Evolutionary conservation across 148 eudicot species (phyloP).

Genomic region (Limonium bicolor): DNA sequence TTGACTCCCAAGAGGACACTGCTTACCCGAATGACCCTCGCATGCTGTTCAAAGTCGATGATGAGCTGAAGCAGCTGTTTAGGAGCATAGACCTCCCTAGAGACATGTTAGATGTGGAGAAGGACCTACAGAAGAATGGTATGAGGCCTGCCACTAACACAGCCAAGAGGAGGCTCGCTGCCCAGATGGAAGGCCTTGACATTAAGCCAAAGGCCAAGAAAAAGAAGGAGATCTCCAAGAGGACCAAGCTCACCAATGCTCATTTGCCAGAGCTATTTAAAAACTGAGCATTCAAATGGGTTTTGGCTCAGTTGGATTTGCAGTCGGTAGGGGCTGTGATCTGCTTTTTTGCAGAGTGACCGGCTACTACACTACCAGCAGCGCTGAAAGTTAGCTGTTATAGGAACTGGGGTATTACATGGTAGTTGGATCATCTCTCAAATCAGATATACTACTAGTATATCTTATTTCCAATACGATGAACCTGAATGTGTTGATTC

Average conservation of each 20-base stretch:
- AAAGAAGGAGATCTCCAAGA: slow-evolving; percentile 51
- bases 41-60: slow-evolving; percentile 38
- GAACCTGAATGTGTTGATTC: too few species aligned
- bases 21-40: slow-evolving; percentile 63
- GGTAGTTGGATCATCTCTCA: too few species aligned
- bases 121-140: slow-evolving; percentile 60
- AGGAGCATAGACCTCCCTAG: slow-evolving; percentile 43
- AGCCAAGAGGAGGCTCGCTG: slow-evolving; percentile 40
- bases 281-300: too few species aligned
- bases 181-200: slow-evolving; percentile 29
- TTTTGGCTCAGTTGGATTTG: too few species aligned
- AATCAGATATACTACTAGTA: too few species aligned
- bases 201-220: slow-evolving; percentile 20
- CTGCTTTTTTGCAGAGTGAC: too few species aligned
- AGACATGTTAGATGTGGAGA: slow-evolving; percentile 65
- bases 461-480: too few species aligned
- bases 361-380: too few species aligned
- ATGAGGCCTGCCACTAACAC: slow-evolving; percentile 70
- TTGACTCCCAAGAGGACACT: slow-evolving; percentile 60
- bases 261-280: slow-evolving; percentile 66
- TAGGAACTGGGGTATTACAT: too few species aligned
- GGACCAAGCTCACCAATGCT: slow-evolving; percentile 55
- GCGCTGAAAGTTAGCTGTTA: too few species aligned
- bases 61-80: slow-evolving; percentile 42
- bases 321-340: too few species aligned